phyloP scores from a whole-genome alignment of 2,329 filamentous ascomycete genomes.

The Dothiorella sarmentorum region DNA sequence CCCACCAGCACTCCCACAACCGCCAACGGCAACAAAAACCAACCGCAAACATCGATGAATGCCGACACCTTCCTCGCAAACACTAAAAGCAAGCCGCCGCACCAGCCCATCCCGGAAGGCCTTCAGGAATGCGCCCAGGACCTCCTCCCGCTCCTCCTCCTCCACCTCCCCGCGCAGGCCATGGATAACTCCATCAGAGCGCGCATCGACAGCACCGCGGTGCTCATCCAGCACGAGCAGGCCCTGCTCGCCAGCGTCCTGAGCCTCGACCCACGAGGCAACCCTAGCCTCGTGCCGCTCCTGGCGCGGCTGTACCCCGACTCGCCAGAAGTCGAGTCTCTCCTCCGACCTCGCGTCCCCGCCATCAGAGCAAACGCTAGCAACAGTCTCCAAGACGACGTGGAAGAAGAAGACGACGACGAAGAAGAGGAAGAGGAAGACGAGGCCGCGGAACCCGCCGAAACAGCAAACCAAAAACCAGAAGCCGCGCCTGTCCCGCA shows the following conservation, averaged over 20 bases:
- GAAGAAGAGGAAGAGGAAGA: constrained; percentile 26
- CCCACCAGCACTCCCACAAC: constrained; percentile 37
- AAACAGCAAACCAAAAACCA: neutral
- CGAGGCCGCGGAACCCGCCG: constrained; percentile 19
- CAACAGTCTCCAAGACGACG: neutral
- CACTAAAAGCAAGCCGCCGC: constrained; percentile 30
- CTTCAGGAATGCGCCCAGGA: constrained; percentile 56
- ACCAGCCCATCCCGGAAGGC: constrained; percentile 36
- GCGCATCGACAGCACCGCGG: constrained; percentile 76
- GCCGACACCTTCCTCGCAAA: constrained; percentile 67
- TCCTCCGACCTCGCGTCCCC: constrained; percentile 55
- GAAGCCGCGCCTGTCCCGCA: neutral
- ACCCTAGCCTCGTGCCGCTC: constrained; percentile 76
- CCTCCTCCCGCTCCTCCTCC: constrained; percentile 63
- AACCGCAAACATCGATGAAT: constrained; percentile 50
- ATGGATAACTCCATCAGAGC: constrained; percentile 69
- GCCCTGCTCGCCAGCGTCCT: constrained; percentile 80
- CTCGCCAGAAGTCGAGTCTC: constrained; percentile 65
- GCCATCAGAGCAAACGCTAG: constrained; percentile 33
- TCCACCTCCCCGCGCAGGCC: constrained; percentile 61
- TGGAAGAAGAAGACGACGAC: constrained; percentile 25
- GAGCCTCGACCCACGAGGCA: constrained; percentile 66
- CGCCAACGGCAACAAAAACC: constrained; percentile 42
- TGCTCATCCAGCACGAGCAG: constrained; percentile 64
- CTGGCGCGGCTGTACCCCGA: constrained; percentile 63